A percentile compares a stretch with the other conserved stretches of the same genome.
phyloP scores from a whole-genome alignment of 768 basidiomycete species.

The Rhizopogon salebrosus region DNA sequence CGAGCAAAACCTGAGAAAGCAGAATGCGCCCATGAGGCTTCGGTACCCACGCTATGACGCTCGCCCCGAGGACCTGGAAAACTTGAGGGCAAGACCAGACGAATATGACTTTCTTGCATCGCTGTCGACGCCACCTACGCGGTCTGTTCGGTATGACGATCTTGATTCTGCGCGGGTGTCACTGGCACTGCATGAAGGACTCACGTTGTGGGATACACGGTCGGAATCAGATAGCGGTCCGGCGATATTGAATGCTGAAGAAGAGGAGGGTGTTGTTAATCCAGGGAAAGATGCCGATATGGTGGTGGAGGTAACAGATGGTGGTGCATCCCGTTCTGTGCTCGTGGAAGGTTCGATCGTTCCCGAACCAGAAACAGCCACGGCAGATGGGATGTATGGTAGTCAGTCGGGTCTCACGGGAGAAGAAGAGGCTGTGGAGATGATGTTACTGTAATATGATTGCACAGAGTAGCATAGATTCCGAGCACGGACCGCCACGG shows the following conservation, averaged over 20 bases:
- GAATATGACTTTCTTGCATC: constrained; percentile 50
- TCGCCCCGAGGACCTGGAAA: constrained; percentile 2
- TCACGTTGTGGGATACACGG: constrained; percentile 42
- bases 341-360: not conserved
- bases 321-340: not conserved
- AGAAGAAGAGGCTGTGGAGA: constrained; percentile 19
- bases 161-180: constrained; percentile 46
- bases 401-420: not conserved
- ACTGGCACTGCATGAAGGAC: constrained; percentile 38
- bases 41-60: constrained; percentile 17
- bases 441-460: constrained; percentile 15
- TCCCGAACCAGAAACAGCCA: not conserved
- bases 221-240: not conserved
- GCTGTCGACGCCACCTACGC: constrained; percentile 37
- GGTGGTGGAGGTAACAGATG: not conserved
- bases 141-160: constrained; percentile 37
- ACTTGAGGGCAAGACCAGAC: constrained; percentile 23
- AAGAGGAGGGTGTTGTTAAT: not conserved
- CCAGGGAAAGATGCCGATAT: not conserved
- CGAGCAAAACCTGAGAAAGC: constrained; percentile 31
- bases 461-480: not conserved
- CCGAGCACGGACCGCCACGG: not conserved
- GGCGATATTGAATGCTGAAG: constrained; percentile 2
- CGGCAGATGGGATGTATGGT: not conserved
- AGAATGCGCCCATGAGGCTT: constrained; percentile 37